Evolutionary conservation across 225 moss, liverwort and hornwort genomes (phyloP), one percentile per base, ranked within the genome.

Genomic region (Lunularia cruciata): DNA sequence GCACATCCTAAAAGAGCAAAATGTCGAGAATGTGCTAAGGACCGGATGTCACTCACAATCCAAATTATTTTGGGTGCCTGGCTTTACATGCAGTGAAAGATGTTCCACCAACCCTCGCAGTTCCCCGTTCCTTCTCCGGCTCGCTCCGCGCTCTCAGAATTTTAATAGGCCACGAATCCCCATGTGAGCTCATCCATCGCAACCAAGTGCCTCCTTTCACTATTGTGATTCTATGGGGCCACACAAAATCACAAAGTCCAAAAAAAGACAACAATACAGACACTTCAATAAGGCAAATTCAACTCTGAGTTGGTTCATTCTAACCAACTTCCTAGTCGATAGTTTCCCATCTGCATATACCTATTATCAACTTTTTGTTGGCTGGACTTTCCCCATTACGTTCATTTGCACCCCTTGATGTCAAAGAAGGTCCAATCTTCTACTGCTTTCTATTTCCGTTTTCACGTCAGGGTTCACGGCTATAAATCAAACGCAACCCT

Each of bases 191-290:
- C 56, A 57, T 57, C 31, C 23, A 32, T 57, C 32, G 26, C n/a
- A 32, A 32, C 14, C 0, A 57, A 15, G 1, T 43, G 43, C 12
- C 43, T 10, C 1, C 43, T 43, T 43, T 57, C 31, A 14, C 31
- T 51, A 51, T 51, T 51, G 22, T 57, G 56, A 57, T 57, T 32
- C 56, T 7, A 18, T 30, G 56, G 31, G 56, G 56, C 56, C 56
- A 57, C 56, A 57, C 56, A 57, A 32, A 31, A 57, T 32, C 56
- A 30, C 16, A 32, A 57, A 6, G 11, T 54, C n/a, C 51, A 23
- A 51, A 23, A 51, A 20, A 51, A 51, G 51, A 51, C 22, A 54
- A 54, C 9, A 54, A 22, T 28, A 27, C 27, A 54, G 54, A 54
- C 28, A 27, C 27, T 54, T 1, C 4, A 10, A 9, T 30, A n/a